Evolutionary conservation across 495 filamentous ascomycete genomes (phyloP).

Genomic region (Podospora sp.): DNA sequence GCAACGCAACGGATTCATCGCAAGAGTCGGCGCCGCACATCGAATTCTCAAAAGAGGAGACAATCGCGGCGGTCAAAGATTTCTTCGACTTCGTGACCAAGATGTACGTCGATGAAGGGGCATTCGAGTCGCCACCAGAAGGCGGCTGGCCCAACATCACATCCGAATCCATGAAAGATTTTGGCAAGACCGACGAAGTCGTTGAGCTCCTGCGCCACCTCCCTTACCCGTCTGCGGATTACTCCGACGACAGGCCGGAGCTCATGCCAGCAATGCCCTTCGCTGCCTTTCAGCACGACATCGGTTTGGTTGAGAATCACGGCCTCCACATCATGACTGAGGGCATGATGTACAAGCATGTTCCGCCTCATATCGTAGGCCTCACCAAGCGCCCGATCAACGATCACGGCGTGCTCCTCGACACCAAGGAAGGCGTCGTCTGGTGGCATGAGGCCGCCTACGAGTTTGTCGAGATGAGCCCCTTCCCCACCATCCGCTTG

Average conservation of each 20-base stretch:
- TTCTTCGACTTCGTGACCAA: slow-evolving; percentile 31
- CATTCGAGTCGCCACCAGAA: slow-evolving; percentile 22
- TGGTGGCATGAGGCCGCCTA: slow-evolving; percentile 23
- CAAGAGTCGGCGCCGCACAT: no score
- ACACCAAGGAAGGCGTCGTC: slow-evolving; percentile 30
- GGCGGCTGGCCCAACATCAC: slow-evolving; percentile 35
- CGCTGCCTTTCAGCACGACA: slow-evolving; percentile 15
- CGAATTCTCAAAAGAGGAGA: slow-evolving; percentile 25
- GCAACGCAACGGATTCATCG: no score
- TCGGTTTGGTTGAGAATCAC: background rate
- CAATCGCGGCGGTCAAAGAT: slow-evolving; percentile 23
- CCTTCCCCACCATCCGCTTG: background rate
- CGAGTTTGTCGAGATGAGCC: slow-evolving; percentile 5
- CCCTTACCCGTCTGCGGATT: slow-evolving; percentile 20
- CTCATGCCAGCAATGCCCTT: slow-evolving; percentile 18
- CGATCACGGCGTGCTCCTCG: slow-evolving; percentile 26
- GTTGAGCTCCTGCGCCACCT: slow-evolving; percentile 30
- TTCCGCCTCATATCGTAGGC: slow-evolving; percentile 25
- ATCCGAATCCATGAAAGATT: slow-evolving; percentile 7
- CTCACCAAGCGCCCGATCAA: slow-evolving; percentile 15
- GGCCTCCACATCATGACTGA: slow-evolving; percentile 7
- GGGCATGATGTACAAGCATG: slow-evolving; percentile 16
- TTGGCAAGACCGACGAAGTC: slow-evolving; percentile 32
- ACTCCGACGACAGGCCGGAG: slow-evolving; percentile 1
- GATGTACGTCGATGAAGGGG: slow-evolving; percentile 27